phyloP scores from a whole-genome alignment of 257 asterid genomes.

The Coffea canephora region DNA sequence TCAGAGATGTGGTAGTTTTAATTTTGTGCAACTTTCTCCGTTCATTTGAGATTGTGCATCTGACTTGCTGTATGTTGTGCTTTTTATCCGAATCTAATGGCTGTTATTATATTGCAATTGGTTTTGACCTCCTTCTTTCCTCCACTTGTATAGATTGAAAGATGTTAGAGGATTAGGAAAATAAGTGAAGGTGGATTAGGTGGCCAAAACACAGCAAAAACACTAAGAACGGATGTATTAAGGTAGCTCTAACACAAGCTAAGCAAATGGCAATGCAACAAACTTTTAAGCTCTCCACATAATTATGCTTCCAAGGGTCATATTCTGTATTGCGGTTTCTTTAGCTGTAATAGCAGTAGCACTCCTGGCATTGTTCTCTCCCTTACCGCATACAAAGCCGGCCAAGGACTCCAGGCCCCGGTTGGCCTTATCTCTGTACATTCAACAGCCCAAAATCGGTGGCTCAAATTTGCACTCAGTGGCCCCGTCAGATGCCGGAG shows the following conservation, averaged over 20 bases:
- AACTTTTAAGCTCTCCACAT: constrained; percentile 10
- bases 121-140: neutral
- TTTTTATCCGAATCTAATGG: neutral
- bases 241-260: constrained; percentile 20
- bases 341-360: constrained; percentile 63
- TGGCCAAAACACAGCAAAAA: constrained; percentile 47
- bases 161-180: constrained; percentile 13
- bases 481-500: constrained; percentile 40
- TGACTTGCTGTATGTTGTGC: neutral
- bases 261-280: constrained; percentile 18
- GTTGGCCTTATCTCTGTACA: constrained; percentile 54
- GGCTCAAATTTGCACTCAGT: constrained; percentile 15
- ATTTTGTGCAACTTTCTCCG: neutral
- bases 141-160: neutral
- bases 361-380: constrained; percentile 70
- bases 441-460: constrained; percentile 53
- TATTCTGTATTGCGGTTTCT: constrained; percentile 62
- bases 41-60: neutral
- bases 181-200: constrained; percentile 47
- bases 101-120: neutral
- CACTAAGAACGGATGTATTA: constrained; percentile 38
- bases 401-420: constrained; percentile 23
- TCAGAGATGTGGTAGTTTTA: neutral
- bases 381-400: constrained; percentile 39
- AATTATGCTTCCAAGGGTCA: constrained; percentile 55